Base-by-base conservation (phyloP, 2,329 filamentous ascomycete genomes). In the Colletotrichum tamarilloi region DNA sequence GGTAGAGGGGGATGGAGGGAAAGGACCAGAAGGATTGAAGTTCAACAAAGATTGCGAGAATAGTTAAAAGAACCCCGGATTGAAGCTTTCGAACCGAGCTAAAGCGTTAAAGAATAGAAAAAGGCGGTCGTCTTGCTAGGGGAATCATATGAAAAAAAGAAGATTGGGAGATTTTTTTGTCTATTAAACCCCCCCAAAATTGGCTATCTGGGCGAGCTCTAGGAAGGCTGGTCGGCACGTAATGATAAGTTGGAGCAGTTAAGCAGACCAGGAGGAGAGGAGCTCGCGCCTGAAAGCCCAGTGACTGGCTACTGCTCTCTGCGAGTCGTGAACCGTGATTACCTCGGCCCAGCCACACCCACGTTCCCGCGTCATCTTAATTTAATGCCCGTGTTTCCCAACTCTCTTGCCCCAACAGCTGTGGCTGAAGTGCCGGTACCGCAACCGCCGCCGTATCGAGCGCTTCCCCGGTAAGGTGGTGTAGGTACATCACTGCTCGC, bases 331-430 rank as follows among this genome's bases (percentile, higher is more conserved):
- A 69, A 73, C 62, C 68, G 68, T 64, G 72, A 72, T 74, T 74
- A 74, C 72, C 72, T 74, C 72, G 72, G 72, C 68, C 68, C 72
- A 72, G 72, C 72, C 72, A 74, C 68, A 68, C 28, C 30, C 67
- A 57, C 56, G 46, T 53, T 53, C 35, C 53, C 35, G 53, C 53
- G 53, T 67, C 32, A 58, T 26, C 19, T 46, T 26, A 67, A 42
- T 42, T 52, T 12, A 24, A 28, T 56, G 62, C 52, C 24, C 52
- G 52, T 65, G 32, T 16, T 16, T 42, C 38, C 16, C 38, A 42
- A 42, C 38, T 42, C 32, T 42, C 49, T 56, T 35, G 26, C 38
- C 60, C 52, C 52, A 56, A 56, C 32, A 65, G 32, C 52, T 57
- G 62, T 65, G 62, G 62, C 62, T 65, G 52, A 57, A 64, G 22